phyloP scores from a whole-genome alignment of 2,329 filamentous ascomycete genomes.

The Clonostachys chloroleuca region DNA sequence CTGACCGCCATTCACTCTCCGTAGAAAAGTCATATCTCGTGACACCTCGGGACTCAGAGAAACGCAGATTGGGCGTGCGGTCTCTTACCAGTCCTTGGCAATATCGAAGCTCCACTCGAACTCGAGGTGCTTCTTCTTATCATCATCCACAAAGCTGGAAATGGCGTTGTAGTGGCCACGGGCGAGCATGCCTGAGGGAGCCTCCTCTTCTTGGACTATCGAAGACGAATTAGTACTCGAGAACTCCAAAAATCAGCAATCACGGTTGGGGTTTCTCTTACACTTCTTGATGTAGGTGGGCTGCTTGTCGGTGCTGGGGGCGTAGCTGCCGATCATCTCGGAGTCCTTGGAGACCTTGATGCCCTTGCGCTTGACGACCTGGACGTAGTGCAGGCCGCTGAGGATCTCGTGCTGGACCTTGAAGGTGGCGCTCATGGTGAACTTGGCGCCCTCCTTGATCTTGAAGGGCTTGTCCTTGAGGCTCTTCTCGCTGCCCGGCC shows the following conservation, averaged over 20 bases:
- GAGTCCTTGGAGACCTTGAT: slow-evolving; percentile 87
- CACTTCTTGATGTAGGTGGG: slow-evolving; percentile 86
- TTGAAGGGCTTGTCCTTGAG: slow-evolving; percentile 93
- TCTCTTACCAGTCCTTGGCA: slow-evolving; percentile 82
- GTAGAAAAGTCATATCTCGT: background rate
- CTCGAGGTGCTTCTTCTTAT: slow-evolving; percentile 82
- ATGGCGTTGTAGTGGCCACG: slow-evolving; percentile 87
- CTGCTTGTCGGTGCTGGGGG: slow-evolving; percentile 86
- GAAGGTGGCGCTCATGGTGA: slow-evolving; percentile 93
- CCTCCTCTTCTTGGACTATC: slow-evolving; percentile 84
- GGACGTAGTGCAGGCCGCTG: slow-evolving; percentile 91
- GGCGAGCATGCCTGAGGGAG: slow-evolving; percentile 83
- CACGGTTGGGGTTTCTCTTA: slow-evolving; percentile 41
- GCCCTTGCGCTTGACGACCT: slow-evolving; percentile 86
- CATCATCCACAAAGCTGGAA: slow-evolving; percentile 92
- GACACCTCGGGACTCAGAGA: background rate
- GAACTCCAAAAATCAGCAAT: background rate
- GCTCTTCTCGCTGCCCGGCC: slow-evolving; percentile 65
- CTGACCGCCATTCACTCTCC: background rate
- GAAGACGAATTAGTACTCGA: background rate
- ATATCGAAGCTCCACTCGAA: slow-evolving; percentile 98
- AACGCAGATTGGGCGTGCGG: background rate
- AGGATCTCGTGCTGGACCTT: slow-evolving; percentile 96
- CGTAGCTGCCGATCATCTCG: slow-evolving; percentile 97
- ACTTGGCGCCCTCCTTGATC: slow-evolving; percentile 92